A percentile compares a stretch with the other conserved stretches of the same genome.
phyloP scores from a whole-genome alignment of 805 yeast species.

The Starmerella sp. region DNA sequence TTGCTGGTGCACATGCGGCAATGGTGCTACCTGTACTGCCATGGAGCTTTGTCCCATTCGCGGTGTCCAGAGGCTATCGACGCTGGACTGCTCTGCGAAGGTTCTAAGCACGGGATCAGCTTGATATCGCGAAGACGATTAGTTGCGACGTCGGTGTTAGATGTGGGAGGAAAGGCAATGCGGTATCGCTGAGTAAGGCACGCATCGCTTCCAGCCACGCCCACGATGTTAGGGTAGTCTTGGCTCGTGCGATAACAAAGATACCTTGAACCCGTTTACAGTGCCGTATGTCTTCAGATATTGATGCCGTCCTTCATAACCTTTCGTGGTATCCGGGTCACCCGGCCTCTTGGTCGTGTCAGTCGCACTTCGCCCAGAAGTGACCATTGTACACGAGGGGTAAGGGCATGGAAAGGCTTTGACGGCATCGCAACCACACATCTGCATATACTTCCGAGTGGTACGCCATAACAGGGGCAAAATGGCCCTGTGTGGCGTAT shows the following conservation, averaged over 20 bases:
- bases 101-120: conserved; percentile 1
- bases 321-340: too few species aligned
- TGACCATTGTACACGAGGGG: neutral
- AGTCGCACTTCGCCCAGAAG: too few species aligned
- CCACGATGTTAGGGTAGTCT: neutral
- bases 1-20: conserved; percentile 2
- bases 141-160: conserved; percentile 5
- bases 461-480: neutral
- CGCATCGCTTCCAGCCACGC: conserved; percentile 5
- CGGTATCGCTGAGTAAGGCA: neutral
- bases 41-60: conserved; percentile 2
- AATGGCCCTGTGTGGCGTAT: too few species aligned
- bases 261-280: too few species aligned
- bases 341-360: too few species aligned
- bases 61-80: neutral
- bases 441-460: neutral
- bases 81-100: neutral
- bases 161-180: conserved; percentile 2
- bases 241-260: neutral
- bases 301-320: too few species aligned
- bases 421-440: neutral
- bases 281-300: too few species aligned
- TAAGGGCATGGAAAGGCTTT: neutral
- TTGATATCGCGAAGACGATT: neutral
- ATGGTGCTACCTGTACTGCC: conserved; percentile 4